Evolutionary conservation across 192 early-diverging fungal genomes (phyloP).

Genomic region (Coemansia sp.): DNA sequence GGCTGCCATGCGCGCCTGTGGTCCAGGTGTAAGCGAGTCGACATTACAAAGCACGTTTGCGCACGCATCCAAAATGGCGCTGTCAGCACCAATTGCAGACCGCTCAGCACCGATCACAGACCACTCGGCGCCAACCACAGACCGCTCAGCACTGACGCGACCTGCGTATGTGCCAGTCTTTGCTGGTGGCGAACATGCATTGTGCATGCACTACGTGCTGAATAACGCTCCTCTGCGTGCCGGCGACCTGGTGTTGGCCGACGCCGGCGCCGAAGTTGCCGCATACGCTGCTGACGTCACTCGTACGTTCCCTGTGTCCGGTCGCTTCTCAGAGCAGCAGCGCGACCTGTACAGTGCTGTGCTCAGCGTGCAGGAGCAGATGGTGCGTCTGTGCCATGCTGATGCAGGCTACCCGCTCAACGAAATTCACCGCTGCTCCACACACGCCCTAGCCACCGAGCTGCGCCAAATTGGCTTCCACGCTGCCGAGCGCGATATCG

Average conservation of each 20-base stretch:
- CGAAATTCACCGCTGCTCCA: conserved; percentile 77
- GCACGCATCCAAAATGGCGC: conserved; percentile 57
- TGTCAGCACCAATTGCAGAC: background rate
- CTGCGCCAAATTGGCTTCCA: conserved; percentile 69
- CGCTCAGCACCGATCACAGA: background rate
- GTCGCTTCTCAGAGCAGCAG: conserved; percentile 78
- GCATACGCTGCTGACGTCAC: conserved; percentile 92
- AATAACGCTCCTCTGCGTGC: conserved; percentile 66
- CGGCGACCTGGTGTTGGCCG: conserved; percentile 84
- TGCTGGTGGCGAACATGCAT: conserved; percentile 84
- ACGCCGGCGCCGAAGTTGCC: conserved; percentile 87
- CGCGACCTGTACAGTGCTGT: conserved; percentile 81
- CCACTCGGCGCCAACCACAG: conserved; percentile 18
- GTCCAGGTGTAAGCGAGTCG: conserved; percentile 69
- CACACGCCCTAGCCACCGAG: conserved; percentile 67
- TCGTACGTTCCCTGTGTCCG: conserved; percentile 89
- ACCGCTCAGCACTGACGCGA: conserved; percentile 33
- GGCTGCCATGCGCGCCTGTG: conserved; percentile 72
- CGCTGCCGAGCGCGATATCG: conserved; percentile 70
- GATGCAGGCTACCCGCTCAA: conserved; percentile 63
- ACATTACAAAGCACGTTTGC: conserved; percentile 77
- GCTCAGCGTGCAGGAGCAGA: conserved; percentile 78
- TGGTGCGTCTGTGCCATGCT: conserved; percentile 66
- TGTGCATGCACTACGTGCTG: conserved; percentile 93
- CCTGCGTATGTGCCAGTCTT: conserved; percentile 96